Evolutionary conservation across 2,329 filamentous ascomycete species (phyloP).

Genomic region (Exserohilum turcica): DNA sequence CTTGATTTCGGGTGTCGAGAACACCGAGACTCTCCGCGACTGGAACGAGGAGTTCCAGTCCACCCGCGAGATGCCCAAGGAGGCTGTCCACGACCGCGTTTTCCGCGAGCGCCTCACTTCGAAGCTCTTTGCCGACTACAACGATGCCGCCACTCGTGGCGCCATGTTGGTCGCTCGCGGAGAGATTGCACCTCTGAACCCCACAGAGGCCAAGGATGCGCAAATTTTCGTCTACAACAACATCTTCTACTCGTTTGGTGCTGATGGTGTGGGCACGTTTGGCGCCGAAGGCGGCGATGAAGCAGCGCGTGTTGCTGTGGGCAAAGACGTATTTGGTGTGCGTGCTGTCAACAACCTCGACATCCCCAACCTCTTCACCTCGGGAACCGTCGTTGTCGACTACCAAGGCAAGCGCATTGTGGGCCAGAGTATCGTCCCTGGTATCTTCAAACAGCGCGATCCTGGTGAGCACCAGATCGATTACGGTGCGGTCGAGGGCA

Average conservation of each 20-base stretch:
- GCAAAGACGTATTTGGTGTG: conserved; percentile 94
- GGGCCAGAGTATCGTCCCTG: conserved; percentile 95
- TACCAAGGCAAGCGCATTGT: conserved; percentile 97
- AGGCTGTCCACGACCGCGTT: conserved; percentile 91
- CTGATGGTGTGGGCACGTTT: conserved; percentile 96
- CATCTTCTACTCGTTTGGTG: conserved; percentile 98
- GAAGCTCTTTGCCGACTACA: conserved; percentile 97
- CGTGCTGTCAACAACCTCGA: conserved; percentile 96
- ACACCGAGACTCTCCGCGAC: conserved; percentile 90
- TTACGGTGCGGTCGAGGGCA: conserved; percentile 96
- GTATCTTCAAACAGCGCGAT: conserved; percentile 98
- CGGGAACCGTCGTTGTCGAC: conserved; percentile 94
- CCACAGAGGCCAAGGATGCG: conserved; percentile 87
- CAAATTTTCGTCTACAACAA: conserved; percentile 99
- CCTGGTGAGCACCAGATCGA: conserved; percentile 98
- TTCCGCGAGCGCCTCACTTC: conserved; percentile 93
- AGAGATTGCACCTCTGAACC: conserved; percentile 91
- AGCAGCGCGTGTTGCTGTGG: conserved; percentile 91
- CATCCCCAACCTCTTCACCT: conserved; percentile 90
- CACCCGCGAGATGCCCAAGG: conserved; percentile 89
- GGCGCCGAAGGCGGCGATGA: conserved; percentile 96
- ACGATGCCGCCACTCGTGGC: conserved; percentile 89
- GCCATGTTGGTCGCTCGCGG: conserved; percentile 90
- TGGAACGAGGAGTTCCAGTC: conserved; percentile 99
- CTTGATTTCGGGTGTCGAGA: conserved; percentile 86